Evolutionary conservation across 23 red algal species (phyloP).

Genomic region (Gracilaria vermiculophylla): DNA sequence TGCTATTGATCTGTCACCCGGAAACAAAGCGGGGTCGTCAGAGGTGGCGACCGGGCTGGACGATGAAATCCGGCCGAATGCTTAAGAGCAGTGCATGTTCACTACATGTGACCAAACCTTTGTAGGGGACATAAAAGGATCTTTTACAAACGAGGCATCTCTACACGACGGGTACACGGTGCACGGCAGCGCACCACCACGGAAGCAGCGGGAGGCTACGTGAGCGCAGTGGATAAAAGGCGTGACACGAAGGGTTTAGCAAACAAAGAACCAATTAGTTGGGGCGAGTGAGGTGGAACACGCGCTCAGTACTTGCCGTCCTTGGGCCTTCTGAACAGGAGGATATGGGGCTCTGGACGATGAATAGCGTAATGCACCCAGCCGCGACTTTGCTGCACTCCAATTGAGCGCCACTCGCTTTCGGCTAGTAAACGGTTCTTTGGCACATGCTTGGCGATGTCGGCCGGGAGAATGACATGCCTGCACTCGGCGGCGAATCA

Average conservation of each 20-base stretch:
- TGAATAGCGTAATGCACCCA: constrained; percentile 99
- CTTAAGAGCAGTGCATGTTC: background rate
- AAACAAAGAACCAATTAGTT: background rate
- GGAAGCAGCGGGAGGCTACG: background rate
- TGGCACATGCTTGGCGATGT: constrained; percentile 91
- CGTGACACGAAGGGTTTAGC: background rate
- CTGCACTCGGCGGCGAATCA: background rate
- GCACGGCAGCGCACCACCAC: background rate
- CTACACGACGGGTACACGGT: background rate
- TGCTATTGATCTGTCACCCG: constrained; percentile 37
- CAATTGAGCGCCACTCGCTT: constrained; percentile 93
- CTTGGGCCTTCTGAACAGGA: constrained; percentile 89
- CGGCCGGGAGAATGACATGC: constrained; percentile 95
- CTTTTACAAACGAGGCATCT: background rate
- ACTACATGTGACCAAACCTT: too few relatives aligned
- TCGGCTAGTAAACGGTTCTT: constrained; percentile 87
- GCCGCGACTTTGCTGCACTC: constrained; percentile 96
- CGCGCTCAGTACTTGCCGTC: constrained; percentile 64
- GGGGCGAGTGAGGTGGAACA: background rate
- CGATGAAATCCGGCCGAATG: background rate
- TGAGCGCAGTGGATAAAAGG: background rate
- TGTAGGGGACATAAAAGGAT: background rate
- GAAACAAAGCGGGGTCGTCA: background rate
- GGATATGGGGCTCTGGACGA: constrained; percentile 96
- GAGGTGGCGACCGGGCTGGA: background rate